Conservation (phyloP, 768 basidiomycete genomes). For the Amanita brunnescens region DNA sequence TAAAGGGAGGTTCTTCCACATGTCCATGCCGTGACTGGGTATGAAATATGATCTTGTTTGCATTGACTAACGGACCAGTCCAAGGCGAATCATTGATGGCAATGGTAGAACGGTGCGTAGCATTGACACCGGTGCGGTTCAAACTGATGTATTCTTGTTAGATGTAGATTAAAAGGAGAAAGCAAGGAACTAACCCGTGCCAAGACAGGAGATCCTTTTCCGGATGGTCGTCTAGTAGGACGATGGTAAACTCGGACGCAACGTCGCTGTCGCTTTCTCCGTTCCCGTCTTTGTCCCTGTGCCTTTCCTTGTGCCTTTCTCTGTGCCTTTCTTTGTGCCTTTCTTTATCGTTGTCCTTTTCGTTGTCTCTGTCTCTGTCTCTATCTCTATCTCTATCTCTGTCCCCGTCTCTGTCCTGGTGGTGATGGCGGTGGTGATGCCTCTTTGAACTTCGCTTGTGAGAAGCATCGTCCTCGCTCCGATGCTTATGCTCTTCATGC, state of each 20-base stretch:
- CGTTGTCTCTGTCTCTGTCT: too few species aligned
- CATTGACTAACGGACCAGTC: conserved; percentile 31
- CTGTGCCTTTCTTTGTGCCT: too few species aligned
- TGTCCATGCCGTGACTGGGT: conserved; percentile 1
- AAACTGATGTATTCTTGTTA: neutral
- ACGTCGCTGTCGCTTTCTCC: conserved; percentile 10
- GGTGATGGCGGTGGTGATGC: too few species aligned
- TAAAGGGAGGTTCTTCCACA: neutral
- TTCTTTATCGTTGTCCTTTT: too few species aligned
- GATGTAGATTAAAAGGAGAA: neutral
- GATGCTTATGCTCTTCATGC: neutral
- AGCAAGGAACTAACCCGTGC: conserved; percentile 30
- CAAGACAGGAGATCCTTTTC: conserved; percentile 25
- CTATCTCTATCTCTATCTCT: too few species aligned
- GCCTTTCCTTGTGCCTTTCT: neutral
- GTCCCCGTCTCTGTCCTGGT: neutral
- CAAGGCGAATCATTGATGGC: conserved; percentile 26
- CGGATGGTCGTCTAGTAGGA: conserved; percentile 29
- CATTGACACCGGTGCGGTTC: conserved; percentile 25
- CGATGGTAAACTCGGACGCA: conserved; percentile 25
- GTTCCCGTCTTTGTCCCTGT: neutral
- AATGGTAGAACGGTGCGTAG: conserved; percentile 17
- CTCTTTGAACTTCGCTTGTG: conserved; percentile 4
- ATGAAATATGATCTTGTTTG: conserved; percentile 16
- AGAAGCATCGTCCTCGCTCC: conserved; percentile 6